A percentile compares a stretch with the other conserved stretches of the same genome.
These are phyloP conservation scores for Citrus sinensis DNA, from an alignment of 345 rosid genomes.

Conservation along the genomic window DNA sequence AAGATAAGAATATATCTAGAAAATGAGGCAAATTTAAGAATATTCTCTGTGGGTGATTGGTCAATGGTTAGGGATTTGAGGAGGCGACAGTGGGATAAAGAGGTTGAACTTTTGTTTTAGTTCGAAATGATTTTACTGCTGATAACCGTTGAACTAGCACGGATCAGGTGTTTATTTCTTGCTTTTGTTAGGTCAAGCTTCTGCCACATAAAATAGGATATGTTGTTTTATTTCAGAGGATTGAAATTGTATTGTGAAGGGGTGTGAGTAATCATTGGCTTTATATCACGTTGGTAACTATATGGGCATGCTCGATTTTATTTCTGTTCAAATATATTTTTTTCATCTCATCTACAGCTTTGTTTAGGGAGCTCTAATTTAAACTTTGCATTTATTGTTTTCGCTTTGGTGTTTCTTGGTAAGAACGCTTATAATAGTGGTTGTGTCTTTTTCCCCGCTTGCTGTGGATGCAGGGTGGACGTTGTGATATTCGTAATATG, in stretches of 20 bases:
- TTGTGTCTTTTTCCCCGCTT: too few relatives aligned
- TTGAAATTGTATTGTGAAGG: not conserved
- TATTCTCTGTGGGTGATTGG: not conserved
- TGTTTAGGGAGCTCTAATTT: not conserved
- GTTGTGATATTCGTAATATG: conserved; percentile 83
- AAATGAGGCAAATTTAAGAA: not conserved
- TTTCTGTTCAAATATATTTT: not conserved
- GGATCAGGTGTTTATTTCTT: not conserved
- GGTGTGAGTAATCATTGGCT: not conserved
- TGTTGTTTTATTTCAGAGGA: not conserved
- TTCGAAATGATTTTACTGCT: not conserved
- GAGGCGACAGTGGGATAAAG: not conserved
- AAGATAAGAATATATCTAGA: not conserved
- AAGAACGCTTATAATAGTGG: not conserved
- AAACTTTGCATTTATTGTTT: not conserved
- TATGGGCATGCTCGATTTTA: not conserved
- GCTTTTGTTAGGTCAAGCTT: not conserved
- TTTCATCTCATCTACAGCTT: not conserved
- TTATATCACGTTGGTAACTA: not conserved
- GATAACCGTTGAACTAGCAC: not conserved
- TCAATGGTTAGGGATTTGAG: not conserved
- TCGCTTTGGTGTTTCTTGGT: not conserved
- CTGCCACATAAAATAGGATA: not conserved
- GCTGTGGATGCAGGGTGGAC: conserved; percentile 75
- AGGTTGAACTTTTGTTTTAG: not conserved